Base-by-base conservation (phyloP, 768 basidiomycete genomes). In the Clavulina sp. region DNA sequence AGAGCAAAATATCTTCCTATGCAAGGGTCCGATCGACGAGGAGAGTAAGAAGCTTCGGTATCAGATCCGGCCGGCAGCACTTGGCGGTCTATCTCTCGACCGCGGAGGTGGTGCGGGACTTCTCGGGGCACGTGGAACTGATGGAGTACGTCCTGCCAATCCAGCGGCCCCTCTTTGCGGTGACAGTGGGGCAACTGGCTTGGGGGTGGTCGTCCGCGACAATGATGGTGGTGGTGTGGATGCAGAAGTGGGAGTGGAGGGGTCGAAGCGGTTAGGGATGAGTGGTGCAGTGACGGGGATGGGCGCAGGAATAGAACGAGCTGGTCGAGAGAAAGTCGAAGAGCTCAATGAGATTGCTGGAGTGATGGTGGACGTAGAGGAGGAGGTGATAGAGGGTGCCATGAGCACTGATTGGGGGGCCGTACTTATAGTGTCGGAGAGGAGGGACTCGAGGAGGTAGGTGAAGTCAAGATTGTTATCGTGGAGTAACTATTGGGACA, bases 401-500 rank as follows among this genome's bases (percentile, higher is more conserved):
- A n/a, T n/a, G n/a, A n/a, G n/a, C n/a, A n/a, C n/a, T n/a, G n/a
- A n/a, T n/a, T n/a, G n/a, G n/a, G n/a, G n/a, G n/a, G n/a, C n/a
- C n/a, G n/a, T n/a, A n/a, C n/a, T n/a, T n/a, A n/a, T n/a, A n/a
- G n/a, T n/a, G n/a, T n/a, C n/a, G n/a, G n/a, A n/a, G n/a, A n/a
- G n/a, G n/a, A 84, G 68, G n/a, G 73, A 71, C 31, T 86, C 79
- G n/a, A 96, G 70, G n/a, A 93, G 70, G 68, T 82, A 89, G 23
- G 83, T 81, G 63, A 96, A 95, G 67, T 95, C 92, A 32, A 96
- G 77, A 2, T 92, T 92, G 60, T 81, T 88, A 59, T 96, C 92
- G 68, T 88, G 81, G 4, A 96, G 70, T 16, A 93, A 75, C 84
- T 88, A 57, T 16, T 46, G 0, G 21, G 41, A 30, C 16, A 21